A percentile compares a stretch with the other conserved stretches of the same genome.
These are phyloP conservation scores for Xenoacremonium recifei DNA, from an alignment of 2,329 filamentous ascomycete genomes.

Conservation along the genomic window DNA sequence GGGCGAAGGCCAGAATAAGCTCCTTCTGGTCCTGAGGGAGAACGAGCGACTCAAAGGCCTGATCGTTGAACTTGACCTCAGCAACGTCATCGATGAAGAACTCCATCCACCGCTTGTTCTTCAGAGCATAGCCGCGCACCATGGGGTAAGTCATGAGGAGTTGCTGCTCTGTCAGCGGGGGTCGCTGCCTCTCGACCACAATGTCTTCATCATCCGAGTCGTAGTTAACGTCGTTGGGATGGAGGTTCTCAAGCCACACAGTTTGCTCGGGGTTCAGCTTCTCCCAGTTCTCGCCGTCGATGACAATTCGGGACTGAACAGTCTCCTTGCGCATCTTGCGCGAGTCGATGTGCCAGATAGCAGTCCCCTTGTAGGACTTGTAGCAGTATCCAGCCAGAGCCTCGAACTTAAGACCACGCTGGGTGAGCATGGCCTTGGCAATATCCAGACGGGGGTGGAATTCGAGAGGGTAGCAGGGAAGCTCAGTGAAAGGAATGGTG, in stretches of 20 bases:
- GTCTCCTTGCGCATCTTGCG: slow-evolving; percentile 24
- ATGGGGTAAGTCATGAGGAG: slow-evolving; percentile 39
- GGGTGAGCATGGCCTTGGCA: slow-evolving; percentile 32
- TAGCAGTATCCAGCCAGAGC: slow-evolving; percentile 45
- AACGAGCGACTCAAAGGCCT: slow-evolving; percentile 49
- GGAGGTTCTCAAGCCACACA: slow-evolving; percentile 14
- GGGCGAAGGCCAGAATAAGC: slow-evolving; percentile 48
- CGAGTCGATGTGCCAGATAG: slow-evolving; percentile 26
- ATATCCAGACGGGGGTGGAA: slow-evolving; percentile 40
- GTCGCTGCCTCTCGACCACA: slow-evolving; percentile 11
- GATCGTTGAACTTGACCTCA: slow-evolving; percentile 46
- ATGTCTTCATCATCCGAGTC: slow-evolving; percentile 1
- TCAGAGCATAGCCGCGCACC: slow-evolving; percentile 48
- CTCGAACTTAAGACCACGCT: slow-evolving; percentile 45
- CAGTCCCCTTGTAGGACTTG: slow-evolving; percentile 43
- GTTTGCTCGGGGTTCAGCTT: slow-evolving; percentile 27
- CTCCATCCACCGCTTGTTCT: slow-evolving; percentile 47
- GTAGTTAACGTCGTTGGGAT: neutral
- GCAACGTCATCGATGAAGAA: slow-evolving; percentile 46
- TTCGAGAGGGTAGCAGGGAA: slow-evolving; percentile 43
- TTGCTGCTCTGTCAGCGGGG: slow-evolving; percentile 36
- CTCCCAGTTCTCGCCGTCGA: slow-evolving; percentile 31
- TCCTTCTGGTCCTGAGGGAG: slow-evolving; percentile 50
- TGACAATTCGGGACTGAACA: slow-evolving; percentile 30
- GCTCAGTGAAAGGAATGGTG: slow-evolving; percentile 40